These are phyloP conservation scores for Mucor piriformis DNA, from an alignment of 371 early-diverging fungal genomes.

Conservation along the genomic window DNA sequence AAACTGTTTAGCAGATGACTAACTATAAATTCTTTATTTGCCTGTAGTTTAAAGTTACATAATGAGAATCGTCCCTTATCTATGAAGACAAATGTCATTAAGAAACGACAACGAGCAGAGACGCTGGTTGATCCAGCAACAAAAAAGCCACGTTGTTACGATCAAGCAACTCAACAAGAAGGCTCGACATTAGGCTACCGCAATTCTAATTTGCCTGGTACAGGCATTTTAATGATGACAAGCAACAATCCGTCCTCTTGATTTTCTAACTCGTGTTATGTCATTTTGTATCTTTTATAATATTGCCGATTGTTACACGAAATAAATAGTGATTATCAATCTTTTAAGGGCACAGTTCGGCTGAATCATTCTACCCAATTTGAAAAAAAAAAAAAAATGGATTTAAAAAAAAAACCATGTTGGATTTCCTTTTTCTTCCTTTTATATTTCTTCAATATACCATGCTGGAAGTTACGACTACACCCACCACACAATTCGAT, in stretches of 20 bases:
- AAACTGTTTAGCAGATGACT: conserved; percentile 1
- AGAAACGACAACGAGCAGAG: conserved; percentile 79
- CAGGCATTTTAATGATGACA: conserved; percentile 31
- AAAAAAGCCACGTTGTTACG: conserved; percentile 25
- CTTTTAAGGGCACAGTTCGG: background rate
- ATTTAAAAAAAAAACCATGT: too few relatives aligned
- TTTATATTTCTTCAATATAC: too few relatives aligned
- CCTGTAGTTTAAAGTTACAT: conserved; percentile 78
- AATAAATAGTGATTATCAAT: conserved; percentile 13
- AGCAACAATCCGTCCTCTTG: background rate
- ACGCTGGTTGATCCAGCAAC: conserved; percentile 14
- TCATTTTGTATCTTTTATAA: too few relatives aligned
- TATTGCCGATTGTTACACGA: too few relatives aligned
- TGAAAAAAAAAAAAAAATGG: too few relatives aligned
- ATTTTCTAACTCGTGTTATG: too few relatives aligned
- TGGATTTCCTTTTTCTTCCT: too few relatives aligned
- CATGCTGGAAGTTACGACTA: too few relatives aligned
- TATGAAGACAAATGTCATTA: conserved; percentile 83
- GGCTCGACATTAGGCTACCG: conserved; percentile 2
- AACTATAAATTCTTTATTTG: background rate
- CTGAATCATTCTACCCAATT: too few relatives aligned
- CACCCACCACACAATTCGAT: conserved; percentile 16
- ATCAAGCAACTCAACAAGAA: conserved; percentile 13
- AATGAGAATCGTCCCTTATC: conserved; percentile 77
- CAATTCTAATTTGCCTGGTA: conserved; percentile 24